Evolutionary conservation across 805 yeast species (phyloP), one percentile per base, ranked within the genome.

Genomic region (Kuraishia molischiana): DNA sequence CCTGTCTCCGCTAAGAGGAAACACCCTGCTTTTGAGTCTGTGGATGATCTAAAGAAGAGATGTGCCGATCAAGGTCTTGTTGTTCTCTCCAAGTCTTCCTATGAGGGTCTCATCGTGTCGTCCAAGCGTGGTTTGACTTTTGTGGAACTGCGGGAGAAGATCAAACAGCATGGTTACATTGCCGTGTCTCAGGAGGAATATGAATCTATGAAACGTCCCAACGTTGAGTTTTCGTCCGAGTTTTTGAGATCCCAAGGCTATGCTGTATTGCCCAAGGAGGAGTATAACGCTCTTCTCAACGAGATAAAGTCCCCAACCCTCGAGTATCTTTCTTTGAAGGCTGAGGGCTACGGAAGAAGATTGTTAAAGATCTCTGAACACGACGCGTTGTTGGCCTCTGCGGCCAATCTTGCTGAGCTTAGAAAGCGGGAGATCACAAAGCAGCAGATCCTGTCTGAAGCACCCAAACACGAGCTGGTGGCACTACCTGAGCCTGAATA

Each of bases 71-170:
- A 45, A 45, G 56, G 56, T 6, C 31, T 52, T n/a, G 40, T 52
- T 24, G 54, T 51, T 1, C 24, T 52, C 14, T 49, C 56, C 8
- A 49, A 47, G 29, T 48, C 54, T 1, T 41, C 54, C 0, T 50
- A 52, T 29, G 54, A 50, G 17, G 47, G 54, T 36, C 38, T 51
- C 22, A 44, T 52, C 20, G 52, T 50, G n/a, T 49, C 56, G 8
- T 49, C 52, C 3, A 50, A 50, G 32, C 44, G 56, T 37, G 44
- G 52, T 4, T 40, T 51, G 13, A 51, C 56, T 4, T 38, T 43
- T 14, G 56, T 50, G 11, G 56, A 51, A 34, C 35, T 51, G 26
- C 24, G 42, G 22, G 56, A 49, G 15, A 49, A 51, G 42, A 47
- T 49, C 11, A 51, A 51, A n/a, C 47, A 48, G 32, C 38, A 47